phyloP scores from a whole-genome alignment of 1,284 basidiomycete species.

The Xanthoconium separans region DNA sequence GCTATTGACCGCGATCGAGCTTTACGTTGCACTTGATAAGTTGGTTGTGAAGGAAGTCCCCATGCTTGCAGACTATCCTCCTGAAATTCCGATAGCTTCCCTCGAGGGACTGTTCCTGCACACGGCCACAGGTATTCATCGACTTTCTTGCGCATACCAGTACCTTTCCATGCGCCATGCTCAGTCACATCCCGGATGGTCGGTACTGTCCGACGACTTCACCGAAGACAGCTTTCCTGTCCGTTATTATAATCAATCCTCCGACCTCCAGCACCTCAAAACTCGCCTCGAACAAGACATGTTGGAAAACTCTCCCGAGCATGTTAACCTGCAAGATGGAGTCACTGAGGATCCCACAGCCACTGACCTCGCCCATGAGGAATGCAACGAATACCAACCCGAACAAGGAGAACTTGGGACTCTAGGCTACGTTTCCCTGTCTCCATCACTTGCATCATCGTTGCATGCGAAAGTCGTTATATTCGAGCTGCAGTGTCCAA shows the following conservation, averaged over 20 bases:
- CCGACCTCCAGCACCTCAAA: neutral
- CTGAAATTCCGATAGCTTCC: neutral
- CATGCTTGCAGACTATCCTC: neutral
- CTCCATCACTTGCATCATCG: neutral
- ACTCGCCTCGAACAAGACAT: neutral
- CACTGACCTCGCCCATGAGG: too few relatives aligned
- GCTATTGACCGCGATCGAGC: neutral
- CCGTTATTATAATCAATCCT: neutral
- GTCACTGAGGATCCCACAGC: too few relatives aligned
- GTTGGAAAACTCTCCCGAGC: neutral
- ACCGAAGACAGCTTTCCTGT: slow-evolving; percentile 25
- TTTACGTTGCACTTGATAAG: neutral
- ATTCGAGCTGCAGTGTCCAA: neutral
- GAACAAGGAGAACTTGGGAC: too few relatives aligned
- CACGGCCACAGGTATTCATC: neutral
- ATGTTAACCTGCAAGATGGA: neutral
- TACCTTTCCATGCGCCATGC: neutral
- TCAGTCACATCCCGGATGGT: neutral
- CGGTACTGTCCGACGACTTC: neutral
- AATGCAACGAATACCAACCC: too few relatives aligned
- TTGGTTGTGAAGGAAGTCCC: neutral
- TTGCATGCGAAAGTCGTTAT: neutral
- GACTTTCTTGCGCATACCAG: neutral
- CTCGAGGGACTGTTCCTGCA: neutral
- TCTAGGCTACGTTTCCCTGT: too few relatives aligned